Base-by-base conservation (phyloP, 345 rosid species). In the Angophora floribunda region DNA sequence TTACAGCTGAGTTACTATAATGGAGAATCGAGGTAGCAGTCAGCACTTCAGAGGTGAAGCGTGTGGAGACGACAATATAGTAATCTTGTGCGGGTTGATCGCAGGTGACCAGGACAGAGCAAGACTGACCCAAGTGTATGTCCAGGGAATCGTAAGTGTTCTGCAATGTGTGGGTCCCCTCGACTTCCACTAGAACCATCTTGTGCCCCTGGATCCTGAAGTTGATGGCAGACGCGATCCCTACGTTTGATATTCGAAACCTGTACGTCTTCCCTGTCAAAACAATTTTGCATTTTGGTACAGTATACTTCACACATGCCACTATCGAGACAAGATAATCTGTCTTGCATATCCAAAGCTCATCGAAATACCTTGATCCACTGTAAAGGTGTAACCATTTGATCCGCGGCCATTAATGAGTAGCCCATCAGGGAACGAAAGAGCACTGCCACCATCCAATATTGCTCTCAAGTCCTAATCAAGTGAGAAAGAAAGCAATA, bases 201-300 rank as follows among this genome's bases (percentile, higher is more conserved):
- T 91, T 95, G 92, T 96, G 99, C 70, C 95, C 97, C 91, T 96
- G 94, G 88, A 96, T 96, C 91, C 99, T 92, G 91, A 95, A 95
- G 91, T 96, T 96, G 89, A 96, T 88, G 57, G 95, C 92, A 85
- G 94, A 94, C 15, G 95, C 86, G 28, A 93, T 90, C 86, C 99
- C 99, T 86, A 95, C 96, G 70, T 96, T 96, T 24, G 97, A 95
- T 89, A 96, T 93, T 91, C 97, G 91, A 90, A 95, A 94, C 90
- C 97, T 94, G 89, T 95, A 94, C 17, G 95, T 95, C 91, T 91
- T 95, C 16, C 96, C 96, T 95, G 96, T 13, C 84, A 75, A 41
- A 41, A 75, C 84, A 75, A 75, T 26, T 75, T 75, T 5, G 49
- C 14, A 41, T 32, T 14, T 75, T 41, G 49, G 28, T 41, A 41